Base-by-base conservation (phyloP, 2,329 filamentous ascomycete species). In the Purpureocillium lavendulum region DNA sequence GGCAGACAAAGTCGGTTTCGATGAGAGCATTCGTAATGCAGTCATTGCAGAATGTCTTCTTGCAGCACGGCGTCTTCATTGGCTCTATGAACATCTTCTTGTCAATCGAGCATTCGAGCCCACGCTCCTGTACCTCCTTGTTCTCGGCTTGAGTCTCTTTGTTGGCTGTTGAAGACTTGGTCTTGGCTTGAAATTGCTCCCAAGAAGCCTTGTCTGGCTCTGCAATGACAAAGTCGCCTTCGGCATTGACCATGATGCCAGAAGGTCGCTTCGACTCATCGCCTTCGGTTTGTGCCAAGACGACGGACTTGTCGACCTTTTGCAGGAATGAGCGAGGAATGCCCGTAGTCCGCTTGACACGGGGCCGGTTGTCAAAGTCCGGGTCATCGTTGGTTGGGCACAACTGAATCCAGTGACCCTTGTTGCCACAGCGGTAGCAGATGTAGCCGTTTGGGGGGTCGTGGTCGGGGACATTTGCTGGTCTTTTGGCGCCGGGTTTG, bases 11-110 rank as follows among this genome's bases (percentile, higher is more conserved):
- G 75, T 98, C 92, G 77, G 84, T 92, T 72, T 97, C 89, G 67
- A 96, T 90, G 66, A 98, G 82, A 66, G 89, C 87, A 77, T 95
- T 95, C 62, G 92, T 94, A 68, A 98, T 96, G 83, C 92, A 98
- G 63, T 96, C 88, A 78, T 92, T 92, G 76, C 92, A 98, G 74
- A 94, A 98, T 60, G 89, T 96, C 77, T 85, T 94, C 69, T 85
- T 79, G 74, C 92, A 98, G 77, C 92, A 98, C 51, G 92, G 90
- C 59, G 92, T 97, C 78, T 95, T 94, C 75, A 94, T 92, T 76
- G 92, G 90, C 64, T 96, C 87, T 80, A 94, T 82, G 69, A 97
- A 96, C 77, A 95, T 83, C 66, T 87, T 89, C 69, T 94, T 94
- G 80, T 97, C 92, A 73, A 97, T 84, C 49, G 88, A 77, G 72